phyloP scores from a whole-genome alignment of 192 early-diverging fungal genomes.

The Coemansia reversa region DNA sequence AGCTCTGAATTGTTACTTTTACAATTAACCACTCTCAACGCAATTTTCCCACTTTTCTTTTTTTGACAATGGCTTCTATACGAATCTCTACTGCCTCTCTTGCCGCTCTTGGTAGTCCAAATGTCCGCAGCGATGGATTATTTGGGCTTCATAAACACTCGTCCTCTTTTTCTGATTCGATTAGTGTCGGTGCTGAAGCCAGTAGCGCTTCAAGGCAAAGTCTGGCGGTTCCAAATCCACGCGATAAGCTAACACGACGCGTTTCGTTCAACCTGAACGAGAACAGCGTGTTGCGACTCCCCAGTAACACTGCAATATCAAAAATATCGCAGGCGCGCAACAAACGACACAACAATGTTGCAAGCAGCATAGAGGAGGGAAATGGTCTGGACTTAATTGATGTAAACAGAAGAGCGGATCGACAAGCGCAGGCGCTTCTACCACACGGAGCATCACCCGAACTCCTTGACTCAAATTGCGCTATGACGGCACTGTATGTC shows the following conservation, averaged over 20 bases:
- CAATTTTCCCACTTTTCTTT: neutral
- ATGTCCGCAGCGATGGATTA: neutral
- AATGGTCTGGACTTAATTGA: slow-evolving; percentile 17
- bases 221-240: neutral
- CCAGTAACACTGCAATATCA: slow-evolving; percentile 45
- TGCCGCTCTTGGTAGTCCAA: slow-evolving; percentile 17
- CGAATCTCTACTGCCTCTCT: slow-evolving; percentile 44
- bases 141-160: neutral
- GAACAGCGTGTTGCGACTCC: slow-evolving; percentile 45
- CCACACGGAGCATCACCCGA: slow-evolving; percentile 49
- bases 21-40: neutral
- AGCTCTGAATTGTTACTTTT: neutral
- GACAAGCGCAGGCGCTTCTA: slow-evolving; percentile 37
- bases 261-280: slow-evolving; percentile 51
- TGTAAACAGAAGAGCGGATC: slow-evolving; percentile 28
- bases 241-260: slow-evolving; percentile 28
- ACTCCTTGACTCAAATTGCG: slow-evolving; percentile 34
- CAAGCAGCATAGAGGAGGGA: slow-evolving; percentile 13
- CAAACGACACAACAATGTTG: slow-evolving; percentile 17
- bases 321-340: slow-evolving; percentile 44
- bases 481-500: slow-evolving; percentile 53
- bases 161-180: slow-evolving; percentile 1
- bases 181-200: slow-evolving; percentile 4
- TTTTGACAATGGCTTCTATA: slow-evolving; percentile 50
- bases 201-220: slow-evolving; percentile 26